phyloP scores from a whole-genome alignment of 441 rosid species.

The Gossypium lobatum region DNA sequence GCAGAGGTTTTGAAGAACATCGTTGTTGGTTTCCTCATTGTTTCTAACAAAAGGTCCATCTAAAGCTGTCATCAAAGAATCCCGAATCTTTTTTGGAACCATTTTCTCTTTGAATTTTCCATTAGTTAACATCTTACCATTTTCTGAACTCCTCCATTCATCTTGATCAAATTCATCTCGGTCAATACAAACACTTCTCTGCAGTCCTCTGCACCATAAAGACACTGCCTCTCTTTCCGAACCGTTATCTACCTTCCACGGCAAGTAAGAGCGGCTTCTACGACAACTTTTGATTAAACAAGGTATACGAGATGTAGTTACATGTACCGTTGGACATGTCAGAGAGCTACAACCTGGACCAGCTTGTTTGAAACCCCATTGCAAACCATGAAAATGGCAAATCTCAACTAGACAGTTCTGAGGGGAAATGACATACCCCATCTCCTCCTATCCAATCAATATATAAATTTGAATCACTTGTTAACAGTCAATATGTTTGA shows the following conservation, averaged over 20 bases:
- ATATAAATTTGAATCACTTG: neutral
- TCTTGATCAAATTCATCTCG: slow-evolving; percentile 35
- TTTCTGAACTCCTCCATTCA: slow-evolving; percentile 41
- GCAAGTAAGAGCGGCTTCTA: slow-evolving; percentile 16
- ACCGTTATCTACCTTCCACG: slow-evolving; percentile 22
- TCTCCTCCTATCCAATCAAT: slow-evolving; percentile 23
- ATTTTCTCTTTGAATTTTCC: slow-evolving; percentile 26
- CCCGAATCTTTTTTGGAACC: slow-evolving; percentile 20
- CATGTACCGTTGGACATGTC: neutral
- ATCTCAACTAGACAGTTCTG: slow-evolving; percentile 30
- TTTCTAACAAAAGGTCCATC: slow-evolving; percentile 56
- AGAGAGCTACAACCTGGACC: slow-evolving; percentile 8
- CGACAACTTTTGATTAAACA: slow-evolving; percentile 14
- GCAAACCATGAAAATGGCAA: slow-evolving; percentile 24
- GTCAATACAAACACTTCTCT: slow-evolving; percentile 32
- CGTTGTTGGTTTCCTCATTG: slow-evolving; percentile 54
- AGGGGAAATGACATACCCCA: slow-evolving; percentile 35
- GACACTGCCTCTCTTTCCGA: slow-evolving; percentile 22
- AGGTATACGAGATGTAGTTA: slow-evolving; percentile 12
- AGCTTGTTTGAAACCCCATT: slow-evolving; percentile 22
- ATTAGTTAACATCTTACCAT: slow-evolving; percentile 15
- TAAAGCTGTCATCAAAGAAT: slow-evolving; percentile 17
- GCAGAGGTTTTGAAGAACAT: slow-evolving; percentile 52
- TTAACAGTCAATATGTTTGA: neutral
- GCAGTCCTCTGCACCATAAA: slow-evolving; percentile 29